Conservation (phyloP, 2,329 filamentous ascomycete species). For the Monosporascus sp. region DNA sequence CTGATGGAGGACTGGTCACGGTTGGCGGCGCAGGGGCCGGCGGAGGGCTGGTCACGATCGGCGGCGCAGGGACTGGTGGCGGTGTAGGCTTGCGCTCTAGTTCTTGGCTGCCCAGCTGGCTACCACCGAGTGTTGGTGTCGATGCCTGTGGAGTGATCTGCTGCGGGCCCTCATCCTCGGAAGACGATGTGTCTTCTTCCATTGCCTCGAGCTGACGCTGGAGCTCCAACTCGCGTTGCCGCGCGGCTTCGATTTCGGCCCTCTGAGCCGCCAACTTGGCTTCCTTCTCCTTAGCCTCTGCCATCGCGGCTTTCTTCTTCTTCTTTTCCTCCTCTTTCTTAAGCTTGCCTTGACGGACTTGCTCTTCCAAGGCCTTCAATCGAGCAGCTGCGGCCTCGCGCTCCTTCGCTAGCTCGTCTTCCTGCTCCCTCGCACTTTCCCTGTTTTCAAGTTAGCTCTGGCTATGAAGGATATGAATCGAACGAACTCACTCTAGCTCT, state of each 20-base stretch:
- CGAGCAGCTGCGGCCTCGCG: slow-evolving; percentile 77
- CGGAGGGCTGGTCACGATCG: slow-evolving; percentile 39
- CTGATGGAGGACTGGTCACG: slow-evolving; percentile 50
- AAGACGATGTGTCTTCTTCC: slow-evolving; percentile 69
- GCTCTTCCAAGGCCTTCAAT: slow-evolving; percentile 84
- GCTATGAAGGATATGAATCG: background rate
- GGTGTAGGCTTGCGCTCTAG: slow-evolving; percentile 48
- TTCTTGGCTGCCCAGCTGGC: slow-evolving; percentile 50
- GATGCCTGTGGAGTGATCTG: slow-evolving; percentile 61
- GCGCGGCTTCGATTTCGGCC: slow-evolving; percentile 87
- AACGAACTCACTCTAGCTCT: slow-evolving; percentile 72
- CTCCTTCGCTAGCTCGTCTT: slow-evolving; percentile 76
- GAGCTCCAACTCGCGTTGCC: slow-evolving; percentile 83
- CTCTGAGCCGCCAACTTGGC: slow-evolving; percentile 75
- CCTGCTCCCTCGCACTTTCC: slow-evolving; percentile 67
- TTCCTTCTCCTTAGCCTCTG: slow-evolving; percentile 86
- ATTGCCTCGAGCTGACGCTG: slow-evolving; percentile 77
- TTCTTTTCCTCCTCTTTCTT: slow-evolving; percentile 97
- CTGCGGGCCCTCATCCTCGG: slow-evolving; percentile 74
- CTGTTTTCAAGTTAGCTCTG: slow-evolving; percentile 40
- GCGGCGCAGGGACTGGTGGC: slow-evolving; percentile 42
- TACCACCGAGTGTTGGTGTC: slow-evolving; percentile 50
- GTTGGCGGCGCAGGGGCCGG: slow-evolving; percentile 45
- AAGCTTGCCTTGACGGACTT: slow-evolving; percentile 87
- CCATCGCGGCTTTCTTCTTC: slow-evolving; percentile 80